Percentiles rank a stretch among this genome's conserved stretches.
phyloP scores from a whole-genome alignment of 1,284 basidiomycete genomes.

The Takashimella tepidaria region DNA sequence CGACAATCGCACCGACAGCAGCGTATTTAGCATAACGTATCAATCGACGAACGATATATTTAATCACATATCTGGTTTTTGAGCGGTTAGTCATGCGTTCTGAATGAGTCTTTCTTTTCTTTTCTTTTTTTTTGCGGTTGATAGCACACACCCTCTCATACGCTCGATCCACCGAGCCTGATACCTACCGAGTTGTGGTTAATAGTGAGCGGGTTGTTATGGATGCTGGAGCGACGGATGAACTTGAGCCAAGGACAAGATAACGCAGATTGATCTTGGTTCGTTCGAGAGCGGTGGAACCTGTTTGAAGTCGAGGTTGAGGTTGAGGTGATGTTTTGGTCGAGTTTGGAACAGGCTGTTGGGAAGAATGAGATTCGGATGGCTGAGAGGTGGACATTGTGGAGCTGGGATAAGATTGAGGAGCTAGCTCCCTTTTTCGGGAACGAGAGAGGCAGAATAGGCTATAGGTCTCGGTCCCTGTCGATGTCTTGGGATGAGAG shows the following conservation, averaged over 20 bases:
- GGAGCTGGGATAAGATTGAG: no score
- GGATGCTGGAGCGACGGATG: constrained; percentile 33
- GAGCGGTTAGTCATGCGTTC: background rate
- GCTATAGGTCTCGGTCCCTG: no score
- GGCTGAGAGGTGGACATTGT: no score
- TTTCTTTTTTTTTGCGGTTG: background rate
- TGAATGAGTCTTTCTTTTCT: background rate
- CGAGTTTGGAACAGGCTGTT: background rate
- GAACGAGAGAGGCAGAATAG: no score
- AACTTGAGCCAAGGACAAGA: constrained; percentile 39
- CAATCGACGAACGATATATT: constrained; percentile 43
- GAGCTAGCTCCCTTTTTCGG: no score
- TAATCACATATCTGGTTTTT: constrained; percentile 40
- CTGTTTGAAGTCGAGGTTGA: background rate
- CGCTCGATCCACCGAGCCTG: background rate
- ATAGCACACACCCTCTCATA: background rate
- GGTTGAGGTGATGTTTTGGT: background rate
- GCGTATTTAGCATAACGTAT: constrained; percentile 48
- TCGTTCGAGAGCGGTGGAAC: background rate
- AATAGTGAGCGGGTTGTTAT: constrained; percentile 41
- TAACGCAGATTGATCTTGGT: constrained; percentile 36
- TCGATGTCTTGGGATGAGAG: no score
- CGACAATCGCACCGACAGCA: constrained; percentile 34
- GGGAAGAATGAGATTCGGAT: background rate
- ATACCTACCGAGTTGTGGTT: constrained; percentile 37